A percentile compares a stretch with the other conserved stretches of the same genome.
Conservation (phyloP, 169 alveolate genomes). For the Plasmodium billcollinsi region DNA sequence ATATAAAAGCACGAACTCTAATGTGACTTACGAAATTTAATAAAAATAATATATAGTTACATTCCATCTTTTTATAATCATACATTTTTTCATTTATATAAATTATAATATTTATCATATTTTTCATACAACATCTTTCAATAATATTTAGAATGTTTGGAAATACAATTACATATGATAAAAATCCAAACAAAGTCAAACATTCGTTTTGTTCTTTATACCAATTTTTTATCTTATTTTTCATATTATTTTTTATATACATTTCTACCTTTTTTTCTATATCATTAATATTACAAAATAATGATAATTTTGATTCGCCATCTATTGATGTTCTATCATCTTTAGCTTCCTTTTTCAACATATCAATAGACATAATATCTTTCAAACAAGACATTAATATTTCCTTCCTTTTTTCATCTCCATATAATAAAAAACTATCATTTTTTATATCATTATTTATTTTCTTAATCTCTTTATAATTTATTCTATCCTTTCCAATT, state of each 20-base stretch:
- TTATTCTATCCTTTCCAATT: too few species aligned
- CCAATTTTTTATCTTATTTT: background rate
- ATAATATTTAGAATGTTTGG: background rate
- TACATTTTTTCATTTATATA: slow-evolving; percentile 28
- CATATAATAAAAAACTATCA: too few species aligned
- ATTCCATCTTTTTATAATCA: background rate
- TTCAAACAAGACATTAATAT: too few species aligned
- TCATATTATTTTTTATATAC: background rate
- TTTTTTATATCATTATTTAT: too few species aligned
- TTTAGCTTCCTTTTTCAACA: background rate
- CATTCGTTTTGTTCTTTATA: slow-evolving; percentile 17
- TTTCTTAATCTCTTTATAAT: too few species aligned
- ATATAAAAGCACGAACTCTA: slow-evolving; percentile 1
- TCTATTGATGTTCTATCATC: background rate
- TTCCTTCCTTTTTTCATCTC: too few species aligned
- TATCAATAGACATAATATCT: too few species aligned
- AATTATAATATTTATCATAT: slow-evolving; percentile 15
- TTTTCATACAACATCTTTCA: slow-evolving; percentile 8
- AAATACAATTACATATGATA: slow-evolving; percentile 16
- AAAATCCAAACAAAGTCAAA: slow-evolving; percentile 17
- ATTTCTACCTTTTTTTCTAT: slow-evolving; percentile 2
- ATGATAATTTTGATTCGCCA: background rate
- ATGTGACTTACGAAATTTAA: slow-evolving; percentile 11
- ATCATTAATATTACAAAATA: background rate
- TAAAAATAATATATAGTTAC: slow-evolving; percentile 26